A percentile compares a stretch with the other conserved stretches of the same genome.
Evolutionary conservation across 345 rosid genomes (phyloP).

Genomic region (Crucihimalaya himalaica): DNA sequence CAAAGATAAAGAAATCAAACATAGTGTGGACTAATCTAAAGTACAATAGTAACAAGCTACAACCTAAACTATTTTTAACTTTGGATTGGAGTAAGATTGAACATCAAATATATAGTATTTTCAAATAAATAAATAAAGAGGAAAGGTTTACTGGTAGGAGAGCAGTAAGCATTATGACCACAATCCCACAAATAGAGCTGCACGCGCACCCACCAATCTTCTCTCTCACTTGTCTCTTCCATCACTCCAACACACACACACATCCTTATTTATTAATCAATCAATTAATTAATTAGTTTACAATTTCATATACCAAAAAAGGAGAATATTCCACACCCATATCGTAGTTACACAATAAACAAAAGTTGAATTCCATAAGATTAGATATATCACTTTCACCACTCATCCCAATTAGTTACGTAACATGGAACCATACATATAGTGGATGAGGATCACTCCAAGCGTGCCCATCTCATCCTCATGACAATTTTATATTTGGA

Average conservation of each 20-base stretch:
- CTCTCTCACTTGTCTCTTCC: constrained; percentile 29
- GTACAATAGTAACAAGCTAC: neutral
- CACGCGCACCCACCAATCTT: constrained; percentile 82
- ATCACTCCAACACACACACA: constrained; percentile 33
- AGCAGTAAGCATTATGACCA: constrained; percentile 53
- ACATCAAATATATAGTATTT: neutral
- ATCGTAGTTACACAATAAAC: constrained; percentile 1
- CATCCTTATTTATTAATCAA: constrained; percentile 31
- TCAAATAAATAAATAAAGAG: neutral
- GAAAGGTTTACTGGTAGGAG: constrained; percentile 13
- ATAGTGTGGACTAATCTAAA: constrained; percentile 2
- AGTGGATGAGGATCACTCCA: constrained; percentile 31
- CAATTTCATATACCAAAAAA: neutral
- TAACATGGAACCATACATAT: constrained; percentile 16
- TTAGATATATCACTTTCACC: constrained; percentile 19
- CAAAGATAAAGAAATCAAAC: constrained; percentile 5
- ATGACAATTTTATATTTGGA: constrained; percentile 2
- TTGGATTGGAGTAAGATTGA: neutral
- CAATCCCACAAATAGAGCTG: constrained; percentile 58
- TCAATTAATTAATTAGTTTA: neutral
- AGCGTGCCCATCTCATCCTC: constrained; percentile 24
- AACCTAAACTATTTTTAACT: neutral
- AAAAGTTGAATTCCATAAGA: constrained; percentile 3
- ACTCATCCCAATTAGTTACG: constrained; percentile 15
- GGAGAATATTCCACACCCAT: constrained; percentile 24